Base-by-base conservation (phyloP, 768 basidiomycete species). In the Tylopilus intermedius region DNA sequence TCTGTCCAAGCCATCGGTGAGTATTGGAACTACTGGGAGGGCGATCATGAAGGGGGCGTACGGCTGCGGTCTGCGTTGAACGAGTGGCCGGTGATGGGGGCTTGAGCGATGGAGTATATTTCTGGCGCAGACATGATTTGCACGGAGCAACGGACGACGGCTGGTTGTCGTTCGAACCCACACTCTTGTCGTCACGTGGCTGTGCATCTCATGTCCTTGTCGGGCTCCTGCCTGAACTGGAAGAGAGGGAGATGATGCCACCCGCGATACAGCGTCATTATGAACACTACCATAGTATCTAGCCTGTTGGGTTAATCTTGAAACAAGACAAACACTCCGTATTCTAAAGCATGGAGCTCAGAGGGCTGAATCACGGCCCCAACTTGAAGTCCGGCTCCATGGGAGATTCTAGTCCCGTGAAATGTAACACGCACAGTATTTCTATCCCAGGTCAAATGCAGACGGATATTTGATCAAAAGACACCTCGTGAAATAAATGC, bases 61-160 rank as follows among this genome's bases (percentile, higher is more conserved):
- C 95, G 88, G 56, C 74, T 78, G 59, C 90, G 83, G 67, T 95
- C 90, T 22, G 84, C 84, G 62, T 84, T 94, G 80, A 98, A 98
- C 2, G 91, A 80, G 69, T 96, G 92, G 39, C 85, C 84, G 3
- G 91, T 93, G 47, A 99, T 79, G 29, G 94, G 92, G 0, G 80
- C 80, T 62, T 90, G 83, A n/a, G 88, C 78, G 44, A 97, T 77
- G 49, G 79, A 79, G 68, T 81, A 86, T 6, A 90, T 76, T 76
- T 94, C 83, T 44, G 89, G 88, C 29, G 80, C 69, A 71, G 90
- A 81, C 84, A 83, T 84, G 45, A 24, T 26, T 50, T 27, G 27
- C 38, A 37, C 47, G 46, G 37, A 32, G 18, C 27, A 33, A 42
- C 18, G 21, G 21, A 32, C 15, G 7, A 10, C 21, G 8, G 38